Conservation (phyloP, 2,329 filamentous ascomycete genomes). For the Penicillium sp. region DNA sequence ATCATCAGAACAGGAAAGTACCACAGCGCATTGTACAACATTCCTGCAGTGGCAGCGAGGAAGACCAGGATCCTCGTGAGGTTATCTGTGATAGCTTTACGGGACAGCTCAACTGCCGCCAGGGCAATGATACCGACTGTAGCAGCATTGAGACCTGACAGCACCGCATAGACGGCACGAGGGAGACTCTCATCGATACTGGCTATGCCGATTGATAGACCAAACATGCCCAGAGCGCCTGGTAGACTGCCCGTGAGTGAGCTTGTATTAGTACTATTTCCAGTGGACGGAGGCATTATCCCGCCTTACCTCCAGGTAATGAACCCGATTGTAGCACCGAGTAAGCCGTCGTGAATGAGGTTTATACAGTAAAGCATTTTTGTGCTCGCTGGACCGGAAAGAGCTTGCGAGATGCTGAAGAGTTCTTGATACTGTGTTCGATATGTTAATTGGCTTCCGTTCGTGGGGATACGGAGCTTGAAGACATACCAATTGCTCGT, state of each 20-base stretch:
- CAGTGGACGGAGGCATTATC: too few species aligned
- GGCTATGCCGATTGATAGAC: background rate
- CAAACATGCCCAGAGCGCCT: background rate
- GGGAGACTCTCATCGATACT: background rate
- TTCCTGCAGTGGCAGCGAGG: background rate
- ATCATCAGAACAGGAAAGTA: conserved; percentile 6
- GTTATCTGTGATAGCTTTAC: conserved; percentile 3
- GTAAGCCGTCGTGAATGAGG: conserved; percentile 2
- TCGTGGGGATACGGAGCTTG: background rate
- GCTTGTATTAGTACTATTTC: background rate
- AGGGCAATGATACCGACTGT: conserved; percentile 8
- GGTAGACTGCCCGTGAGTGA: background rate
- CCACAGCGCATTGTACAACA: conserved; percentile 7
- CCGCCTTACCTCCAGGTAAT: background rate
- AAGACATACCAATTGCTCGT: background rate
- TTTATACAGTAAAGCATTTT: conserved; percentile 9
- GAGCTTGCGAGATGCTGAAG: conserved; percentile 5
- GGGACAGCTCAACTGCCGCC: conserved; percentile 4
- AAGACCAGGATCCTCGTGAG: background rate
- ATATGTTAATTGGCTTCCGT: background rate
- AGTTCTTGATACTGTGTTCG: conserved; percentile 2
- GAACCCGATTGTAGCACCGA: conserved; percentile 3
- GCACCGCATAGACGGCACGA: conserved; percentile 2
- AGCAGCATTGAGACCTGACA: conserved; percentile 4
- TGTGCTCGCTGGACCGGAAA: conserved; percentile 4